Conservation (phyloP, 352 stramenopile genomes). For the Sclerospora graminicola region DNA sequence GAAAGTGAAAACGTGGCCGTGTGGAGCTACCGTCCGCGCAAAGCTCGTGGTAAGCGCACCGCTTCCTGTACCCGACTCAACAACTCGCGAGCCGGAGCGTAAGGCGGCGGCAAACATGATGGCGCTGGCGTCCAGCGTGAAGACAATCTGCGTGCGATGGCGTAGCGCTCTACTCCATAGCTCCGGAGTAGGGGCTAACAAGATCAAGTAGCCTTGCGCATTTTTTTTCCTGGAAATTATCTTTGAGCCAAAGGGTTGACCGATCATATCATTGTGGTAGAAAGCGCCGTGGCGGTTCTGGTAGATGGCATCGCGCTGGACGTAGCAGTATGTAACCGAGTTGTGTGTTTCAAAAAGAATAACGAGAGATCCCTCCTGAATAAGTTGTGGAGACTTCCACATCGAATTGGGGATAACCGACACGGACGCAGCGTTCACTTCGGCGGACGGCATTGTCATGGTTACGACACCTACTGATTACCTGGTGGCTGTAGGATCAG, state of each 20-base stretch:
- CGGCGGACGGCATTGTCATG: slow-evolving; percentile 20
- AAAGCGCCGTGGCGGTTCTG: slow-evolving; percentile 95
- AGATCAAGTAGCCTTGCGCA: slow-evolving; percentile 85
- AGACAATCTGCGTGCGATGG: slow-evolving; percentile 96
- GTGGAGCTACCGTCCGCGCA: slow-evolving; percentile 79
- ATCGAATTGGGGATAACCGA: slow-evolving; percentile 48
- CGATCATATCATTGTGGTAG: slow-evolving; percentile 94
- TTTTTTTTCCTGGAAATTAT: slow-evolving; percentile 60
- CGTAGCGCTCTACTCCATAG: slow-evolving; percentile 91
- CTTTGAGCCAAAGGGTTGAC: slow-evolving; percentile 76
- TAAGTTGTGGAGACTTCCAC: slow-evolving; percentile 45
- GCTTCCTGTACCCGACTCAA: slow-evolving; percentile 89
- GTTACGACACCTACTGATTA: too few relatives aligned
- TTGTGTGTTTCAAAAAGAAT: slow-evolving; percentile 96
- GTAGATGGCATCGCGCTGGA: slow-evolving; percentile 87
- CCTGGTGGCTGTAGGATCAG: too few relatives aligned
- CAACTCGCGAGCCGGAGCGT: slow-evolving; percentile 82
- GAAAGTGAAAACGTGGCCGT: slow-evolving; percentile 94
- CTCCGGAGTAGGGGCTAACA: slow-evolving; percentile 93
- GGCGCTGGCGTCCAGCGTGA: slow-evolving; percentile 90
- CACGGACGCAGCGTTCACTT: slow-evolving; percentile 18
- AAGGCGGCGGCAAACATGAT: slow-evolving; percentile 89
- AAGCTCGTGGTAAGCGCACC: slow-evolving; percentile 91
- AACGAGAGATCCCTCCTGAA: slow-evolving; percentile 87
- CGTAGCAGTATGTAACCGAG: slow-evolving; percentile 92